Evolutionary conservation across 2,329 filamentous ascomycete species (phyloP).

Genomic region (Macrophomina tecta): DNA sequence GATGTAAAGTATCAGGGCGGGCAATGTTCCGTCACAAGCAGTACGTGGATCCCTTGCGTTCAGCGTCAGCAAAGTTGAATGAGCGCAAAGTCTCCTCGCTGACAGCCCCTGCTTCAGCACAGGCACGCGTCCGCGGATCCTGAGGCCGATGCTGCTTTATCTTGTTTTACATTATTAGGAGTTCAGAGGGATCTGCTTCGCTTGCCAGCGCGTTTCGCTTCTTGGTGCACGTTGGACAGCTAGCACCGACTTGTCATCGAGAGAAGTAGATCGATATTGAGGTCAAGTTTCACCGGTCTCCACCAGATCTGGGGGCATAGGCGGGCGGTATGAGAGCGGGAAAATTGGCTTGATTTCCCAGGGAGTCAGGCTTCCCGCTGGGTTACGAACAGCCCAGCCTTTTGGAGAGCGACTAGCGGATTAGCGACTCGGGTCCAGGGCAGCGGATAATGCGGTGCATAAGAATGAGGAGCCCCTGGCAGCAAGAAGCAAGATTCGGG

Average conservation of each 20-base stretch:
- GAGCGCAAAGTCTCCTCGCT: slow-evolving; percentile 5
- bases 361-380: slow-evolving; percentile 8
- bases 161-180: slow-evolving; percentile 19
- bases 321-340: not conserved
- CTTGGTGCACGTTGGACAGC: slow-evolving; percentile 11
- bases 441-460: slow-evolving; percentile 12
- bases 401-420: not conserved
- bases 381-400: slow-evolving; percentile 8
- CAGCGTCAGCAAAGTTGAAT: slow-evolving; percentile 1
- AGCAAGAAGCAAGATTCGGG: not conserved
- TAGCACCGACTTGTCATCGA: not conserved
- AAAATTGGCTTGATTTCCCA: slow-evolving; percentile 11
- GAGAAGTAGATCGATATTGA: not conserved
- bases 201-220: slow-evolving; percentile 20
- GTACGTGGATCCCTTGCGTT: slow-evolving; percentile 12
- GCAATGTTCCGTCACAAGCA: not conserved
- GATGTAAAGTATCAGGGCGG: not conserved
- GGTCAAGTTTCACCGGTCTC: not conserved
- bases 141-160: slow-evolving; percentile 15
- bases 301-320: slow-evolving; percentile 8
- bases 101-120: slow-evolving; percentile 22
- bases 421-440: slow-evolving; percentile 11
- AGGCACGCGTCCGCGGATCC: slow-evolving; percentile 10
- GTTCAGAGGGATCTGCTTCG: slow-evolving; percentile 17
- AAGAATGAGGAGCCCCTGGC: slow-evolving; percentile 20